Base-by-base conservation (phyloP, 2,329 filamentous ascomycete genomes). In the Alternaria viburni region DNA sequence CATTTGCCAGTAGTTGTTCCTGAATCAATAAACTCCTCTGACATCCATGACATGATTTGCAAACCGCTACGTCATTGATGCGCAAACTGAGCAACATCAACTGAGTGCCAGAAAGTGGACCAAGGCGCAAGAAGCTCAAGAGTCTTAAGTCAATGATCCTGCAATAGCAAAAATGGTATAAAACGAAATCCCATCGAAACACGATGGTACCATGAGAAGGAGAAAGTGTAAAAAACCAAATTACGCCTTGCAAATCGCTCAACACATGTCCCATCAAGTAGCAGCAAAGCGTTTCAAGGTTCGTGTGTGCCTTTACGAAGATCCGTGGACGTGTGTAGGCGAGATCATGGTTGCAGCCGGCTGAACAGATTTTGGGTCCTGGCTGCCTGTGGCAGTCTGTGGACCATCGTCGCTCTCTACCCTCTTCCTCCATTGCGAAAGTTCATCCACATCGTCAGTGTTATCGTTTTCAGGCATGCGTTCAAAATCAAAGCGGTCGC, bases 401-500 rank as follows among this genome's bases (percentile, higher is more conserved):
- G 65, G 60, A 6, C 76, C 72, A 47, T 77, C 74, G 15, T 78
- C 75, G 13, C 74, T 52, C 51, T 77, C 70, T 63, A 77, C 73
- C 8, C 72, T 70, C 46, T 74, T 70, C 50, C 75, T 70, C 79
- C 78, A 81, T n/a, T 74, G 70, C 23, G 74, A 69, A 17, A 80
- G 71, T 52, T 79, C 76, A 54, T 71, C 74, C 13, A 78, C 41
- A 17, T 76, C 41, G 19, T 76, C 75, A 32, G 69, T 72, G 46
- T 74, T 74, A 49, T 77, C 76, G 21, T 66, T 79, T 4, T 78
- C 80, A 9, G 81, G 79, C 1, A 78, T 81, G 43, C 79, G 83
- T 60, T 97, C 94, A 72, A 96, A 94, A 77, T 97, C 94, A 73
- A 97, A 96, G 55, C 91, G 89, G 74, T 91, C 94, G 80, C 93